phyloP scores from a whole-genome alignment of 176 grass and related monocot genomes.

The Rhipidocladum racemiflorum region DNA sequence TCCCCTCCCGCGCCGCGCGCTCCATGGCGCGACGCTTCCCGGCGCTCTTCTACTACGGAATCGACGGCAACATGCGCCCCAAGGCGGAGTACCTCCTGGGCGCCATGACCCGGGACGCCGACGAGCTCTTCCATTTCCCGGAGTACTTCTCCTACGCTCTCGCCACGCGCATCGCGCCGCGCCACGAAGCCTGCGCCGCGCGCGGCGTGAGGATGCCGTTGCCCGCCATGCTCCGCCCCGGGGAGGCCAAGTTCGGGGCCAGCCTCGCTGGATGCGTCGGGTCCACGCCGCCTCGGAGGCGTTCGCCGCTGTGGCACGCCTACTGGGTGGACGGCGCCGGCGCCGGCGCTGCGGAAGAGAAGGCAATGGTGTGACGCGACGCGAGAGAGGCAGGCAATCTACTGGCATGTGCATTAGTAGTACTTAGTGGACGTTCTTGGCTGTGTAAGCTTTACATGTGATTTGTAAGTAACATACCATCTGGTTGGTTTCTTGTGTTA shows the following conservation, averaged over 20 bases:
- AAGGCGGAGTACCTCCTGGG: conserved; percentile 61
- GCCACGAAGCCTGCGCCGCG: conserved; percentile 54
- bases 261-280: conserved; percentile 52
- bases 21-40: conserved; percentile 82
- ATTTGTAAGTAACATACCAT: conserved; percentile 23
- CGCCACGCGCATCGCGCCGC: conserved; percentile 51
- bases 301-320: conserved; percentile 67
- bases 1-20: conserved; percentile 46
- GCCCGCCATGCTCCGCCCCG: conserved; percentile 67
- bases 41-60: conserved; percentile 68
- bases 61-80: conserved; percentile 77
- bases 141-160: conserved; percentile 86
- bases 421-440: not conserved
- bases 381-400: not conserved
- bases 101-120: conserved; percentile 50
- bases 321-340: conserved; percentile 40
- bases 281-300: conserved; percentile 47
- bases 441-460: conserved; percentile 30
- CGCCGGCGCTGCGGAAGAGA: not conserved
- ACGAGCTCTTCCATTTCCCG: conserved; percentile 77
- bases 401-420: conserved; percentile 20
- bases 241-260: conserved; percentile 51
- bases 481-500: not conserved
- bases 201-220: conserved; percentile 60
- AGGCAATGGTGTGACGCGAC: not conserved